Evolutionary conservation across 2,329 filamentous ascomycete genomes (phyloP), one percentile per base, ranked within the genome.

Genomic region (Massarina eburnea): DNA sequence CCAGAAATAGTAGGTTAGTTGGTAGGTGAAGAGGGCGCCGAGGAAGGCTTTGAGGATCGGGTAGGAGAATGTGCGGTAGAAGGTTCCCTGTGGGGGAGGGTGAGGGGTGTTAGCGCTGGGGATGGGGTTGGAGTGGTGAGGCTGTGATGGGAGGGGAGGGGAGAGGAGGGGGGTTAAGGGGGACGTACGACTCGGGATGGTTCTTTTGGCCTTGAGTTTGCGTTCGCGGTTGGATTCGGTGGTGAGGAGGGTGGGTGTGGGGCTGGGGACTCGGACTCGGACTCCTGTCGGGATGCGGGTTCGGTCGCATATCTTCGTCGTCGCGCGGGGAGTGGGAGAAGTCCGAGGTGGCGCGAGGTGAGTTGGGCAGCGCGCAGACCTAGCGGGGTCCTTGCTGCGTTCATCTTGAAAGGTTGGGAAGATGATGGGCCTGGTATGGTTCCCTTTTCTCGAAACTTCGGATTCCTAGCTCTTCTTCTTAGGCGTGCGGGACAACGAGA

Each of bases 1-100:
- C 89, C 89, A 94, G 12, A 73, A 73, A 74, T 82, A 89, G 71
- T 91, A 92, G 12, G 80, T 71, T n/a, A 88, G 59, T 71, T 94
- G 89, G 68, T 92, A 94, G 2, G 85, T 86, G 62, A 89, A 84
- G 44, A 91, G 80, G 43, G 89, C 87, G 62, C 87, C 79, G 29
- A 92, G 77, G 54, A 89, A 81, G 43, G 84, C 83, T 72, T 91
- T 92, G 42, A 82, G 79, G 36, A 92, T 76, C 2, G 89, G 88
- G 1, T 86, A 79, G 30, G 84, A 82, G 63, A 90, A 91, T 12
- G 82, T 83, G 63, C 82, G 85, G 76, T 90, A 92, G 73, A 91
- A 91, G 37, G 78, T 74, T 39, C 80, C 71, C 81, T 87, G 45
- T 18, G 38, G 26, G 5, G 41, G 43, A 12, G 41, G 38, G 3